Evolutionary conservation across 164 flowering plant species (phyloP).

Genomic region (Vitis riparia): DNA sequence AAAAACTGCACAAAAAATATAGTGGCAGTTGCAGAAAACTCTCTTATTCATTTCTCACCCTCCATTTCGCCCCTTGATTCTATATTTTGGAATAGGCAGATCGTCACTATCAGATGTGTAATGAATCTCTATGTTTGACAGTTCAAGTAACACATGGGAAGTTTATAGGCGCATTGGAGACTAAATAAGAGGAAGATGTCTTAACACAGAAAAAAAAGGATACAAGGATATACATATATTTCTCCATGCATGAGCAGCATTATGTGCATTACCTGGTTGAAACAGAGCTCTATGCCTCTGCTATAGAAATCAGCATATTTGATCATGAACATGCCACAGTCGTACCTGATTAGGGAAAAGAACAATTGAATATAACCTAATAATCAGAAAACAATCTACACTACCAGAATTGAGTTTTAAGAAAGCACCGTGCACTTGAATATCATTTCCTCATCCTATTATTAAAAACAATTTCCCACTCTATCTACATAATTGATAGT

Average conservation of each 20-base stretch:
- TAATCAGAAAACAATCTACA: neutral
- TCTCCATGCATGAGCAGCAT: neutral
- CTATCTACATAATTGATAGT: neutral
- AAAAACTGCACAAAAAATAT: too few relatives aligned
- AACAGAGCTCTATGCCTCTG: conserved; percentile 76
- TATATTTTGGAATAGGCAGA: neutral
- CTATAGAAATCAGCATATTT: conserved; percentile 94
- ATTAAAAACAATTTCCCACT: neutral
- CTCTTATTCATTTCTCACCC: too few relatives aligned
- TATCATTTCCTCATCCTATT: too few relatives aligned
- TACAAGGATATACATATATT: neutral
- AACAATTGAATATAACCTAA: neutral
- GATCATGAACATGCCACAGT: conserved; percentile 97
- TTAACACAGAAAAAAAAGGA: neutral
- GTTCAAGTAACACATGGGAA: neutral
- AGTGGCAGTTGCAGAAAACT: too few relatives aligned
- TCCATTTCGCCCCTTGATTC: too few relatives aligned
- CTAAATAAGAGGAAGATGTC: neutral
- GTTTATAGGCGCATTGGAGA: neutral
- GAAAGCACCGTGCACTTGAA: too few relatives aligned
- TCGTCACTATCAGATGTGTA: neutral
- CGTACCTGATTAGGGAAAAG: conserved; percentile 51
- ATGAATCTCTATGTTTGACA: neutral
- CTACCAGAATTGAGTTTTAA: neutral
- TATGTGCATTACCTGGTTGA: conserved; percentile 59